Conservation (phyloP, 2,329 filamentous ascomycete species). For the Claviceps quebecensis region DNA sequence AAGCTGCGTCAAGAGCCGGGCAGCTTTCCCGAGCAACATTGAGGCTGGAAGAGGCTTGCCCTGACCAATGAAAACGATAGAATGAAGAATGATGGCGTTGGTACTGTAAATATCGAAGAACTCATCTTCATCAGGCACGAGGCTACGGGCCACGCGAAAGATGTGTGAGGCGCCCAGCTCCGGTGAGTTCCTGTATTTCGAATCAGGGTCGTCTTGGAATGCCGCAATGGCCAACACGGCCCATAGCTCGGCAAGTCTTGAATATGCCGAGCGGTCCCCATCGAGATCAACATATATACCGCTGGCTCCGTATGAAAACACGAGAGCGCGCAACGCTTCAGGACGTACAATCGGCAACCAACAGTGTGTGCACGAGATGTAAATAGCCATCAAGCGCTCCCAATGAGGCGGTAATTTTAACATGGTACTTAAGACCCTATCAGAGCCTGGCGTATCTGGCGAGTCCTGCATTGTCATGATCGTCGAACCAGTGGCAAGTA, state of each 20-base stretch:
- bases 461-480: neutral
- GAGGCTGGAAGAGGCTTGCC: slow-evolving; percentile 45
- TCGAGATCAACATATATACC: slow-evolving; percentile 17
- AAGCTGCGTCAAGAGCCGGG: slow-evolving; percentile 26
- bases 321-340: slow-evolving; percentile 40
- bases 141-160: slow-evolving; percentile 33
- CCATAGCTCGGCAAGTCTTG: slow-evolving; percentile 43
- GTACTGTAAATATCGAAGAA: slow-evolving; percentile 27
- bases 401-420: slow-evolving; percentile 34
- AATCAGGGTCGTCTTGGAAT: slow-evolving; percentile 29
- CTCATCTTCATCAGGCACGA: slow-evolving; percentile 36
- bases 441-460: neutral
- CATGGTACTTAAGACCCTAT: neutral
- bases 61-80: slow-evolving; percentile 48
- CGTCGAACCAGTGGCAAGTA: neutral
- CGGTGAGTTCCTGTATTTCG: neutral
- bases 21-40: slow-evolving; percentile 50
- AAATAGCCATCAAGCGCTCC: slow-evolving; percentile 53
- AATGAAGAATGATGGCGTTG: slow-evolving; percentile 36
- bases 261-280: slow-evolving; percentile 18
- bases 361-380: slow-evolving; percentile 61
- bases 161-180: slow-evolving; percentile 20
- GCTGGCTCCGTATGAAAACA: slow-evolving; percentile 25
- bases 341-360: slow-evolving; percentile 66
- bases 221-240: slow-evolving; percentile 43